Percentiles rank a stretch among this genome's conserved stretches.
These are phyloP conservation scores for Gillenia trifoliata DNA, from an alignment of 306 rosid species.

Conservation along the genomic window DNA sequence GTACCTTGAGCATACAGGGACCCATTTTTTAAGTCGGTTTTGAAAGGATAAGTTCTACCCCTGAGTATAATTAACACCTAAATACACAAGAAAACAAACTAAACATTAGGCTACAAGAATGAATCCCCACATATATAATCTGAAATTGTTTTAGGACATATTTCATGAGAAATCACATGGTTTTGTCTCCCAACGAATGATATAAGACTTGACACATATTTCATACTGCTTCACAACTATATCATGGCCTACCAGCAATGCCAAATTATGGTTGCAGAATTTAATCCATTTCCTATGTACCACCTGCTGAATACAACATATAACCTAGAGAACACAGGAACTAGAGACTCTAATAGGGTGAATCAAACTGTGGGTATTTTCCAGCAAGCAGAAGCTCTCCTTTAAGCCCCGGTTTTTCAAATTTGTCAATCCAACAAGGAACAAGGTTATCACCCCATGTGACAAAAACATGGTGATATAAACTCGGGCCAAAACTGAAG, in stretches of 20 bases:
- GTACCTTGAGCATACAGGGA: too few species aligned
- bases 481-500: neutral
- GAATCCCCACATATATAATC: neutral
- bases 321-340: neutral
- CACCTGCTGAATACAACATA: neutral
- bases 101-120: neutral
- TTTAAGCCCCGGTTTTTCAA: neutral
- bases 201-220: neutral
- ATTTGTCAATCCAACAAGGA: neutral
- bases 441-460: neutral
- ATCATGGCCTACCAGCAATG: constrained; percentile 4
- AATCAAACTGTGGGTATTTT: neutral
- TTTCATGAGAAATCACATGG: constrained; percentile 25
- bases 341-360: neutral
- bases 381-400: neutral
- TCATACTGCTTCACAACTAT: neutral
- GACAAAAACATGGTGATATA: neutral
- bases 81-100: neutral
- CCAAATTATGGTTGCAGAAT: neutral
- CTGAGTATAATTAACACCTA: too few species aligned
- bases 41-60: too few species aligned
- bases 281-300: neutral
- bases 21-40: too few species aligned
- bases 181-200: constrained; percentile 6
- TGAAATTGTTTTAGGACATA: constrained; percentile 4